A percentile compares a stretch with the other conserved stretches of the same genome.
phyloP scores from a whole-genome alignment of 1,284 basidiomycete genomes.

The Bjerkandera adusta region DNA sequence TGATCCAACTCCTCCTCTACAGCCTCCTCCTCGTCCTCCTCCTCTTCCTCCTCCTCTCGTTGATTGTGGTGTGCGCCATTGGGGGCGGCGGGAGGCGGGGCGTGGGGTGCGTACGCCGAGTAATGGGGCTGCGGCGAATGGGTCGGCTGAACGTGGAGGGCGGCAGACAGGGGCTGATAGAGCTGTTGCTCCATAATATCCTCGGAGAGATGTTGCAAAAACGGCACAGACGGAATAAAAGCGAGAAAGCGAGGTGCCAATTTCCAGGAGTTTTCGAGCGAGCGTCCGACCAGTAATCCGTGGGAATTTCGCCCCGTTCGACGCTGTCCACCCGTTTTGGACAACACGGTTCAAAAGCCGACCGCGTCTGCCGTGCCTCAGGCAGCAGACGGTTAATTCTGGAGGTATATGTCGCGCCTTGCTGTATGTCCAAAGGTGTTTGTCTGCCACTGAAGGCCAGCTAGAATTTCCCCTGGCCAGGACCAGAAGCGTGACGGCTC shows the following conservation, averaged over 20 bases:
- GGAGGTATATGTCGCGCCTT: too few species aligned
- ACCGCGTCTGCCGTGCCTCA: too few species aligned
- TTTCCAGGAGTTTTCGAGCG: slow-evolving; percentile 14
- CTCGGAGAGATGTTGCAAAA: slow-evolving; percentile 19
- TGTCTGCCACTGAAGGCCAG: too few species aligned
- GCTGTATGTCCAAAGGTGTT: too few species aligned
- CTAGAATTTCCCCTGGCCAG: too few species aligned
- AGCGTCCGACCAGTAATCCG: slow-evolving; percentile 15
- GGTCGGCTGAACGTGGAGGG: slow-evolving; percentile 48
- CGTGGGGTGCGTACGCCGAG: slow-evolving; percentile 26
- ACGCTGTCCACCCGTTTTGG: slow-evolving; percentile 5
- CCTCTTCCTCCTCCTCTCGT: slow-evolving; percentile 56
- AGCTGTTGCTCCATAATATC: slow-evolving; percentile 70
- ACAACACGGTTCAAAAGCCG: background rate
- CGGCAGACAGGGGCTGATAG: slow-evolving; percentile 77
- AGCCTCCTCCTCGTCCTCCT: slow-evolving; percentile 66
- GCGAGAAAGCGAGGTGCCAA: slow-evolving; percentile 13
- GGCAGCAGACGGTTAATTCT: too few species aligned
- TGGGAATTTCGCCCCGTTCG: slow-evolving; percentile 7
- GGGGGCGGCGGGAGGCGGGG: slow-evolving; percentile 23
- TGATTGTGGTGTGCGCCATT: slow-evolving; percentile 25
- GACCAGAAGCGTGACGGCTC: too few species aligned
- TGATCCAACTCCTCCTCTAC: slow-evolving; percentile 65
- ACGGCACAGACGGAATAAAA: slow-evolving; percentile 23
- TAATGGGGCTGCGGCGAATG: slow-evolving; percentile 27